Conservation (phyloP, 768 basidiomycete genomes). For the Dentipellis fragilis region DNA sequence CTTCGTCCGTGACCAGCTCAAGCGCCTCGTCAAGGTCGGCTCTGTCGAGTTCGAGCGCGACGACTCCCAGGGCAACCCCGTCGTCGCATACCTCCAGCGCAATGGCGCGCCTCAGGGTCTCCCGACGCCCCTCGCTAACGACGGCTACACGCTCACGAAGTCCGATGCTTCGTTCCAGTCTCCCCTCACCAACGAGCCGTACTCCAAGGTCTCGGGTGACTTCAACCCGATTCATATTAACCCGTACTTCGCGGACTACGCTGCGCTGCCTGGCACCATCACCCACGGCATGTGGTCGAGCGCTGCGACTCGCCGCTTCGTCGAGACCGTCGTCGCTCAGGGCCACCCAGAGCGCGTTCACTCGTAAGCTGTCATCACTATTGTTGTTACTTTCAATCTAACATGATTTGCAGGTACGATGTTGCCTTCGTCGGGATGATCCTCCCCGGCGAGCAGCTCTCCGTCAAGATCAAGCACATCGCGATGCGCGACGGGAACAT, state of each 20-base stretch:
- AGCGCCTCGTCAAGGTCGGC: constrained; percentile 81
- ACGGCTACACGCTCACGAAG: constrained; percentile 77
- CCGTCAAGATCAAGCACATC: constrained; percentile 78
- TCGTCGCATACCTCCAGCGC: constrained; percentile 86
- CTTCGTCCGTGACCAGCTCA: constrained; percentile 82
- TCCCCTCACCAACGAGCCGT: constrained; percentile 89
- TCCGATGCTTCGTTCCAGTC: constrained; percentile 63
- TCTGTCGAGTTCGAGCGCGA: constrained; percentile 81
- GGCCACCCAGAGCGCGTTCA: constrained; percentile 87
- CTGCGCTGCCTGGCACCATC: constrained; percentile 89
- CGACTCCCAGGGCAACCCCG: constrained; percentile 86
- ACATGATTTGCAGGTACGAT: constrained; percentile 52
- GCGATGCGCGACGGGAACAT: constrained; percentile 92
- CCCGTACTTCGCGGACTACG: constrained; percentile 94
- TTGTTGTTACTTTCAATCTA: constrained; percentile 3
- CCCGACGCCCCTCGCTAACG: constrained; percentile 67
- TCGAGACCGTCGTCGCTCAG: constrained; percentile 90
- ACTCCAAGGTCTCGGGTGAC: constrained; percentile 92
- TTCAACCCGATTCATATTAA: constrained; percentile 99
- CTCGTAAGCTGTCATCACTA: constrained; percentile 43
- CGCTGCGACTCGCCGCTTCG: constrained; percentile 85
- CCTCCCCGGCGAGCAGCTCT: constrained; percentile 79
- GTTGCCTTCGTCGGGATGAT: constrained; percentile 98
- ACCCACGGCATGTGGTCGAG: constrained; percentile 97
- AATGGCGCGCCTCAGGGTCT: constrained; percentile 77